Conservation (phyloP, 2,329 filamentous ascomycete species). For the Colletotrichum chrysophilum region DNA sequence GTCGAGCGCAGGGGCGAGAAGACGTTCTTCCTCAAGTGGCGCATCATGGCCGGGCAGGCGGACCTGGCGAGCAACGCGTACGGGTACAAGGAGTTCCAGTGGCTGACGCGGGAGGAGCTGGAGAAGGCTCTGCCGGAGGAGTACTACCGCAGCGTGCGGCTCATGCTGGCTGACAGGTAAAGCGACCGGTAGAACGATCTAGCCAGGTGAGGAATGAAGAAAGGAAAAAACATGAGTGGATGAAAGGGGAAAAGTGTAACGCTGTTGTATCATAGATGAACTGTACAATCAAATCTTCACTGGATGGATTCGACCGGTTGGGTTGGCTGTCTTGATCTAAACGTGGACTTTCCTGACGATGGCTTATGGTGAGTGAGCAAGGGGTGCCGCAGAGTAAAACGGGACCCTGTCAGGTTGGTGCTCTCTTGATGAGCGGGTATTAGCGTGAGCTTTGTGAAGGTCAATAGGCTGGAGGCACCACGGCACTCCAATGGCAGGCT, state of each 20-base stretch:
- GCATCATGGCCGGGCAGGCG: slow-evolving; percentile 97
- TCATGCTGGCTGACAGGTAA: slow-evolving; percentile 84
- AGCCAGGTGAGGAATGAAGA: neutral
- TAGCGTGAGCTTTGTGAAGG: neutral
- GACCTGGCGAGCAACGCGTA: slow-evolving; percentile 75
- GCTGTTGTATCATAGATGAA: slow-evolving; percentile 43
- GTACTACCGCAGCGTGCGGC: slow-evolving; percentile 78
- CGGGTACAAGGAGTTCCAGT: slow-evolving; percentile 84
- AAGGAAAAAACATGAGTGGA: neutral
- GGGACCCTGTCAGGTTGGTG: neutral
- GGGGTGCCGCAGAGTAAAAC: neutral
- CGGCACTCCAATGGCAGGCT: neutral
- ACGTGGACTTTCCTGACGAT: neutral
- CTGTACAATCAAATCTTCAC: slow-evolving; percentile 28
- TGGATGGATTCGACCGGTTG: neutral
- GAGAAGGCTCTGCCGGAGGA: slow-evolving; percentile 65
- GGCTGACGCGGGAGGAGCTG: slow-evolving; percentile 91
- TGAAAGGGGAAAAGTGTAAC: slow-evolving; percentile 25
- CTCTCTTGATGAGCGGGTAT: neutral
- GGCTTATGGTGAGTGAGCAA: neutral
- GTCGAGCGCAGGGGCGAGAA: slow-evolving; percentile 69
- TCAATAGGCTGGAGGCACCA: neutral
- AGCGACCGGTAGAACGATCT: neutral
- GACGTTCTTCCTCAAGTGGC: slow-evolving; percentile 93
- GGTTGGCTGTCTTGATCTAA: neutral